A percentile compares a stretch with the other conserved stretches of the same genome.
phyloP scores from a whole-genome alignment of 768 basidiomycete genomes.

The Leccinum longicurvipes region DNA sequence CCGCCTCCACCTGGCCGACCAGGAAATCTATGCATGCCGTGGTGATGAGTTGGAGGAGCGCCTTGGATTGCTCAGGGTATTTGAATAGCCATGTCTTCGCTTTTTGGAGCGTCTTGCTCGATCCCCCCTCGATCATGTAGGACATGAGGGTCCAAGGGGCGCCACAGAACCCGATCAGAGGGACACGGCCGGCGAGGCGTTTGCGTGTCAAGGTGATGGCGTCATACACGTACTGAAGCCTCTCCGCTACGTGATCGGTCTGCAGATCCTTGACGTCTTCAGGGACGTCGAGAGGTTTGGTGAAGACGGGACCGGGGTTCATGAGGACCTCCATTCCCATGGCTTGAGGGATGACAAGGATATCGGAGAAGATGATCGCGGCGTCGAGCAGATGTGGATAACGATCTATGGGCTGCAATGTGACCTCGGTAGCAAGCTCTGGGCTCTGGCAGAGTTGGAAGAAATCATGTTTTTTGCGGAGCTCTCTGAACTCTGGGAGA shows the following conservation, averaged over 20 bases:
- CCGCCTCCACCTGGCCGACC: conserved; percentile 90
- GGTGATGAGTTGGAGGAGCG: conserved; percentile 76
- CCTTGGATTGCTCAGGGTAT: conserved; percentile 79
- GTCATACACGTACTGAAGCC: conserved; percentile 88
- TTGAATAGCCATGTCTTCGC: conserved; percentile 94
- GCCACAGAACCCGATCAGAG: conserved; percentile 95
- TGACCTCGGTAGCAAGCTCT: conserved; percentile 82
- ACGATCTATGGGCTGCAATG: conserved; percentile 89
- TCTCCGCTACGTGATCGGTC: conserved; percentile 74
- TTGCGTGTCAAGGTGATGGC: conserved; percentile 85
- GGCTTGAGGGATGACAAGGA: conserved; percentile 96
- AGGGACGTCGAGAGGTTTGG: conserved; percentile 77
- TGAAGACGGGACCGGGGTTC: conserved; percentile 90
- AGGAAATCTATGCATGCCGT: conserved; percentile 86
- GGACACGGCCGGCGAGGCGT: conserved; percentile 82
- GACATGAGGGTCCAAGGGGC: conserved; percentile 98
- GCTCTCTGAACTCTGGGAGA: conserved; percentile 76
- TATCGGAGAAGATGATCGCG: conserved; percentile 97
- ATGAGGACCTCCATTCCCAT: conserved; percentile 95
- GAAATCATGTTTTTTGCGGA: conserved; percentile 86
- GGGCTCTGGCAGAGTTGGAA: conserved; percentile 95
- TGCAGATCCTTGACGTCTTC: conserved; percentile 64
- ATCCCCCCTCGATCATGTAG: conserved; percentile 98
- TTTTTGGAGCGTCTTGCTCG: conserved; percentile 86
- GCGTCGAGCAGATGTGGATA: conserved; percentile 89